Percentiles rank a stretch among this genome's conserved stretches.
phyloP scores from a whole-genome alignment of 352 stramenopile genomes.

The Phytophthora citricola region DNA sequence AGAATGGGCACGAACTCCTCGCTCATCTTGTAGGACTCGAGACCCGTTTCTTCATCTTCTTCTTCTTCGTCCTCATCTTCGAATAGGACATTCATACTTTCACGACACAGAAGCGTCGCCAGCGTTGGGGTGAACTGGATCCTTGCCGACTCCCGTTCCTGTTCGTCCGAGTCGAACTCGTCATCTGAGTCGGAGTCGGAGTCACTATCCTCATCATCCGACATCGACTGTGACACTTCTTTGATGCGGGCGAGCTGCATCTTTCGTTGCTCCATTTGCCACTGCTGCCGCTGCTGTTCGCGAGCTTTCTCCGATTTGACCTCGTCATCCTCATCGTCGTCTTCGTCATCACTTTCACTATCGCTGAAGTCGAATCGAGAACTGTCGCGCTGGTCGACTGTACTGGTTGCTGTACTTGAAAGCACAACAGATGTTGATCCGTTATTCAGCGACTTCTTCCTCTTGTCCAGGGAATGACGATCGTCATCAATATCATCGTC shows the following conservation, averaged over 20 bases:
- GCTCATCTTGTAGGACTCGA: slow-evolving; percentile 33
- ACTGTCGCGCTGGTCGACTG: slow-evolving; percentile 31
- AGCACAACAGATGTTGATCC: slow-evolving; percentile 25
- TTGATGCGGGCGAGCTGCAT: slow-evolving; percentile 41
- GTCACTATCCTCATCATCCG: slow-evolving; percentile 37
- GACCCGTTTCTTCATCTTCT: slow-evolving; percentile 43
- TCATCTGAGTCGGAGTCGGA: slow-evolving; percentile 39
- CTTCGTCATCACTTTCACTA: slow-evolving; percentile 36
- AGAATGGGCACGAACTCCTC: slow-evolving; percentile 68
- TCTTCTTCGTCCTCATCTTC: slow-evolving; percentile 64
- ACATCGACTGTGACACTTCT: slow-evolving; percentile 32
- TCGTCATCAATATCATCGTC: slow-evolving; percentile 36
- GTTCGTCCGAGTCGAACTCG: slow-evolving; percentile 40
- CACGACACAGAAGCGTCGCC: slow-evolving; percentile 49
- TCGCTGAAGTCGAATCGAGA: slow-evolving; percentile 35
- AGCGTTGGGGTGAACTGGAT: slow-evolving; percentile 55
- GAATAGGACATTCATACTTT: slow-evolving; percentile 65
- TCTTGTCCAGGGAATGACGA: slow-evolving; percentile 9
- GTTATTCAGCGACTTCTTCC: slow-evolving; percentile 25
- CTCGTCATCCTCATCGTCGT: slow-evolving; percentile 29
- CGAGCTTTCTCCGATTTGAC: slow-evolving; percentile 33
- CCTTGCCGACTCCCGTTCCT: slow-evolving; percentile 42
- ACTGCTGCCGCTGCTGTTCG: slow-evolving; percentile 41
- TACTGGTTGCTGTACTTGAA: slow-evolving; percentile 33
- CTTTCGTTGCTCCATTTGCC: slow-evolving; percentile 44